Base-by-base conservation (phyloP, 768 basidiomycete species). In the Hericium rajendrae region DNA sequence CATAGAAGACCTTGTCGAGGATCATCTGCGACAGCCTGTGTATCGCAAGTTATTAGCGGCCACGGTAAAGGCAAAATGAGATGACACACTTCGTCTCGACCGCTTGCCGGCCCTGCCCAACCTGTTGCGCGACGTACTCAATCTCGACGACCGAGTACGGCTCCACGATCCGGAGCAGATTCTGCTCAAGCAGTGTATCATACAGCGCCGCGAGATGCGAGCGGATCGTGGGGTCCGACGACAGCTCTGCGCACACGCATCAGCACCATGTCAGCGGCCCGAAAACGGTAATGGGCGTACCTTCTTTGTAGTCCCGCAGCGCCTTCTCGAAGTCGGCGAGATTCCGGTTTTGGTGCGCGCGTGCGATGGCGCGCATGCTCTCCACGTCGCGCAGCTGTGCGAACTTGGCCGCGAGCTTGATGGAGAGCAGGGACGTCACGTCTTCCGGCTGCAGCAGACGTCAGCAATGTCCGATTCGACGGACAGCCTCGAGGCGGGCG, bases 1-100 rank as follows among this genome's bases (percentile, higher is more conserved):
- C 95, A 60, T 91, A 82, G 61, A 98, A 81, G 2, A 94, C 83
- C 64, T 94, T 94, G 72, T 97, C 95, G 39, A 97, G 75, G 60
- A 98, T 99, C 95, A 99, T 98, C 69, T 99, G 95, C 32, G 90
- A 93, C 26, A 98, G 73, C 68, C 94, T 95, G 5, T 37, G 16
- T 11, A 53, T 11, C n/a, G 43, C 18, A 2, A 22, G 48, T 41
- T 12, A 46, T 53, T 20, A 51, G 50, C 16, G 13, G 16, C 18
- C 46, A 6, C 24, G 32, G 18, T 38, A 16, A 55, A 46, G 18
- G 28, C 37, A 26, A 49, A n/a, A n/a, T 13, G 58, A 53, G 28
- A 51, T 22, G 18, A 73, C 86, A 61, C 60, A 94, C 93, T 97
- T 98, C 20, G 85, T 81, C 72, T 98, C 94, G 20, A 98, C 93